Percentiles rank a stretch among this genome's conserved stretches.
phyloP scores from a whole-genome alignment of 2,329 filamentous ascomycete species.

The Sarocladium kiliense region DNA sequence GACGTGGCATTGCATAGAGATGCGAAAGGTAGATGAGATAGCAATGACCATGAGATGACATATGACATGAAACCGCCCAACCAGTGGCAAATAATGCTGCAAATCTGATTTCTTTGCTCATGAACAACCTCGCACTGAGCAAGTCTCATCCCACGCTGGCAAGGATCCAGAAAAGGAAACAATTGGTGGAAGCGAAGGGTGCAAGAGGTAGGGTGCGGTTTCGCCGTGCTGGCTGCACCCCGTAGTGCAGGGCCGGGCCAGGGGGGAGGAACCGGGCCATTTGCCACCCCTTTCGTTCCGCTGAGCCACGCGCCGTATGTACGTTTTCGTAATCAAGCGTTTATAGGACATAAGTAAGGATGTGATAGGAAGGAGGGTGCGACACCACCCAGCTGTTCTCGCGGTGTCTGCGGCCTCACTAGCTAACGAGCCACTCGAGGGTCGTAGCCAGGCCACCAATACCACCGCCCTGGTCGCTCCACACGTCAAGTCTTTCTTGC shows the following conservation, averaged over 20 bases:
- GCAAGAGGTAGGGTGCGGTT: neutral
- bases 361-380: too few relatives aligned
- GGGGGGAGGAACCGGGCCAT: too few relatives aligned
- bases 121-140: too few relatives aligned
- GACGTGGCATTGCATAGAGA: neutral
- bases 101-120: too few relatives aligned
- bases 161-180: neutral
- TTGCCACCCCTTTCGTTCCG: too few relatives aligned
- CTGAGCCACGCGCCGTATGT: neutral
- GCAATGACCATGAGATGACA: neutral
- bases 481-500: slow-evolving; percentile 12
- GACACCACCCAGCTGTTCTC: neutral
- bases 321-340: too few relatives aligned
- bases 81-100: too few relatives aligned
- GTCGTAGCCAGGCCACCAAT: slow-evolving; percentile 10
- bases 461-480: slow-evolving; percentile 14
- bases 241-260: too few relatives aligned
- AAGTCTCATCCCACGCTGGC: neutral
- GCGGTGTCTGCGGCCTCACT: neutral
- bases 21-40: neutral
- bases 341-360: too few relatives aligned
- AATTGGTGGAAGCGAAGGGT: neutral
- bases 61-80: neutral
- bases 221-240: neutral
- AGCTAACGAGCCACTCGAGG: slow-evolving; percentile 12